These are phyloP conservation scores for Colletotrichum zoysiae DNA, from an alignment of 2,329 filamentous ascomycete genomes.

Conservation along the genomic window DNA sequence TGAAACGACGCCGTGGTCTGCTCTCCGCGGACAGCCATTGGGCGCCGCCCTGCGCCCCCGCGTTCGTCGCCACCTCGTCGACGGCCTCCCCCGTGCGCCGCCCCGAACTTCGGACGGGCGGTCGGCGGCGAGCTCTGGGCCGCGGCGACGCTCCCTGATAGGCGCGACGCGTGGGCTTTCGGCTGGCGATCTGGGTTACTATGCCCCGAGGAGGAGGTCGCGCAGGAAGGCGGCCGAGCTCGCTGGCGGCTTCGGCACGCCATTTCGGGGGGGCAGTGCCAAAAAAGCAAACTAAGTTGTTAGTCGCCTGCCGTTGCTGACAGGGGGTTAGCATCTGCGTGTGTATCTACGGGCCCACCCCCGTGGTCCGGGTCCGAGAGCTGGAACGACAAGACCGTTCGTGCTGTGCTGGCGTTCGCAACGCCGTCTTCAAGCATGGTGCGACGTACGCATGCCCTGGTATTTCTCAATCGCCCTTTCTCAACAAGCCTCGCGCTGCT, in stretches of 20 bases:
- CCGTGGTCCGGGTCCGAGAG: background rate
- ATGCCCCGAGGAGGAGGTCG: background rate
- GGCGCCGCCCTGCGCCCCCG: background rate
- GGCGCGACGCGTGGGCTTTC: background rate
- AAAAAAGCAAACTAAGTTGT: background rate
- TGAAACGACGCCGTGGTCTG: background rate
- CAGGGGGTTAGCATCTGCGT: background rate
- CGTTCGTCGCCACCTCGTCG: background rate
- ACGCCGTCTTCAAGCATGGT: background rate
- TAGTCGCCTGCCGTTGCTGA: constrained; percentile 1
- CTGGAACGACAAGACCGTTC: background rate
- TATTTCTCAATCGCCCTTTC: background rate
- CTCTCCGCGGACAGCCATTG: background rate
- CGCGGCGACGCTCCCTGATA: background rate
- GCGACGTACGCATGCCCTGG: background rate
- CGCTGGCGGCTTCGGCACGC: background rate
- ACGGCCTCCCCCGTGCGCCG: background rate
- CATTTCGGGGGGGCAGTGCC: no score
- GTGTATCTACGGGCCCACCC: background rate
- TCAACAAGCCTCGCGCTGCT: background rate
- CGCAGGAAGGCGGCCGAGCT: background rate
- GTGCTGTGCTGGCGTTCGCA: background rate
- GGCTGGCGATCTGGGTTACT: background rate
- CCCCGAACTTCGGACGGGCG: background rate
- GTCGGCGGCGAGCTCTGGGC: background rate